phyloP scores from a whole-genome alignment of 1,284 basidiomycete genomes.

The Cutaneotrichosporon cyanovorans region DNA sequence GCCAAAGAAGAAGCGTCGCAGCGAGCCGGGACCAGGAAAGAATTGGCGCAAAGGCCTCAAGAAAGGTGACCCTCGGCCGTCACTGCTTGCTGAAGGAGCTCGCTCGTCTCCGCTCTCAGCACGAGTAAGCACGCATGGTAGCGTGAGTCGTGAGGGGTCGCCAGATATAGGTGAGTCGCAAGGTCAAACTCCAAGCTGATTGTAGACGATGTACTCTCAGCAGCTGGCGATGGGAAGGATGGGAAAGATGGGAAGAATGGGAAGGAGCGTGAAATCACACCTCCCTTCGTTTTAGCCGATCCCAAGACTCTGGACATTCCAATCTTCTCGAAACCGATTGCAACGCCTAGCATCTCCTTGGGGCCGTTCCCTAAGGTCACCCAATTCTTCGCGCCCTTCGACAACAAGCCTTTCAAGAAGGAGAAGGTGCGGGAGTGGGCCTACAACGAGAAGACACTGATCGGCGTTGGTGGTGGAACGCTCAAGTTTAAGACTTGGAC shows the following conservation, averaged over 20 bases:
- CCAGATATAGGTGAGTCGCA: constrained; percentile 23
- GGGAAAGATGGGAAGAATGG: background rate
- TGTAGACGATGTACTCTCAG: constrained; percentile 3
- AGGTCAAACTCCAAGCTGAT: background rate
- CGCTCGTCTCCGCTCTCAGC: constrained; percentile 2
- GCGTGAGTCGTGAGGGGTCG: constrained; percentile 21
- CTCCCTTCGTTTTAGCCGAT: constrained; percentile 34
- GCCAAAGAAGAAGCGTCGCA: constrained; percentile 17
- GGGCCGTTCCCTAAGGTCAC: constrained; percentile 38
- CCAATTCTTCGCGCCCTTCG: constrained; percentile 32
- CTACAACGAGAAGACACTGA: constrained; percentile 19
- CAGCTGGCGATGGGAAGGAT: constrained; percentile 9
- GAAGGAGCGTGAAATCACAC: constrained; percentile 5
- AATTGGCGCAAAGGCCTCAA: constrained; percentile 37
- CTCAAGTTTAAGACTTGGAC: constrained; percentile 38
- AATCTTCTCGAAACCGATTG: constrained; percentile 38
- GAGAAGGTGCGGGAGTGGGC: constrained; percentile 33
- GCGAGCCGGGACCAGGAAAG: constrained; percentile 29
- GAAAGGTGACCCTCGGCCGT: constrained; percentile 25
- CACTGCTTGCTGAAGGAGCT: background rate
- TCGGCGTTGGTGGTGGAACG: constrained; percentile 32
- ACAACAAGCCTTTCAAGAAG: constrained; percentile 33
- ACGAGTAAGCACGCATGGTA: constrained; percentile 9
- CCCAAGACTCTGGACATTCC: constrained; percentile 33
- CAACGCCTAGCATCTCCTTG: constrained; percentile 27